Evolutionary conservation across 345 rosid species (phyloP).

Genomic region (Syzygium aromaticum): DNA sequence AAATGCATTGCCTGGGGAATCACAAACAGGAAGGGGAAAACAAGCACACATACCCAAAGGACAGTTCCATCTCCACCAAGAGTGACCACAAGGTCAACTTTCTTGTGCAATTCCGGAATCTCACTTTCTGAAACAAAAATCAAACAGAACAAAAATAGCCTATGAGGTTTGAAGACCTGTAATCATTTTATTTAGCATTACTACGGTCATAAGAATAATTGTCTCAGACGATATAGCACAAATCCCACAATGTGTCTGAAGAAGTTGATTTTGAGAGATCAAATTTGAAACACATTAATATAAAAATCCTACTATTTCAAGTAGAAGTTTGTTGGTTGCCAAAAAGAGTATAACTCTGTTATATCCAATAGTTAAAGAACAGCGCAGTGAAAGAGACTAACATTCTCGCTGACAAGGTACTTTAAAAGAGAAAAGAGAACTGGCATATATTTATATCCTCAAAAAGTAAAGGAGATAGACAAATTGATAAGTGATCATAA

Average conservation of each 20-base stretch:
- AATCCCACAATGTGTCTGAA: not conserved
- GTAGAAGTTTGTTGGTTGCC: not conserved
- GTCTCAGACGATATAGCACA: not conserved
- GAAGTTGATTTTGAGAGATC: not conserved
- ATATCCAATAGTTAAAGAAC: not conserved
- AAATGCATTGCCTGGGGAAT: not conserved
- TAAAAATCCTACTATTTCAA: not conserved
- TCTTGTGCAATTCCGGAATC: slow-evolving; percentile 58
- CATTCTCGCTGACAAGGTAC: not conserved
- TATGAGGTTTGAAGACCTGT: not conserved
- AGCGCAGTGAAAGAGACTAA: not conserved
- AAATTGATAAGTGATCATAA: not conserved
- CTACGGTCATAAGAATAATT: not conserved
- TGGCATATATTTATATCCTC: not conserved
- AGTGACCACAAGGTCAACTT: slow-evolving; percentile 91
- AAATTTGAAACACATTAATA: not conserved
- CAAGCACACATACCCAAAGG: slow-evolving; percentile 68
- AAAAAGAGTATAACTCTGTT: not conserved
- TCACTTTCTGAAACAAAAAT: slow-evolving; percentile 53
- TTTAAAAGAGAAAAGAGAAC: not conserved
- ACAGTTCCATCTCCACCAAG: slow-evolving; percentile 99
- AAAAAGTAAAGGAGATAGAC: not conserved
- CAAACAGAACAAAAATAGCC: not conserved
- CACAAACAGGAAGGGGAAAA: not conserved
- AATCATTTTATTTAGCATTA: not conserved